A percentile compares a stretch with the other conserved stretches of the same genome.
phyloP scores from a whole-genome alignment of 2,329 filamentous ascomycete species.

The Rhytidhysteron rufulum region DNA sequence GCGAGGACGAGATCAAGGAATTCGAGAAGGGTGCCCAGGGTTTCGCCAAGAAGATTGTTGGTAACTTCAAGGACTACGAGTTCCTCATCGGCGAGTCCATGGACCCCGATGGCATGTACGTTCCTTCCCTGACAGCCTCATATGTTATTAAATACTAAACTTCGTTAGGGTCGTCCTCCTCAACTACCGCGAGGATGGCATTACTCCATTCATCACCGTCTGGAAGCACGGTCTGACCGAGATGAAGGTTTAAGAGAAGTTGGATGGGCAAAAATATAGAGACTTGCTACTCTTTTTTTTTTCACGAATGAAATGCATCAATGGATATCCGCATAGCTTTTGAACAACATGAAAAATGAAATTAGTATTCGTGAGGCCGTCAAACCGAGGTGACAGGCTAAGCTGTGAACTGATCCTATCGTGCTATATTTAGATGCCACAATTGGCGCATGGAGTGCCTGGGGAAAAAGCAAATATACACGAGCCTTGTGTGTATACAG shows the following conservation, averaged over 20 bases:
- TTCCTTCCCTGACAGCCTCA: conserved; percentile 17
- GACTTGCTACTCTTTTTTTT: conserved; percentile 23
- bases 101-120: conserved; percentile 91
- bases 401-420: too few species aligned
- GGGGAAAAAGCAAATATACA: too few species aligned
- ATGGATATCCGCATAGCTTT: conserved; percentile 31
- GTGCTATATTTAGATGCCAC: too few species aligned
- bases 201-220: conserved; percentile 82
- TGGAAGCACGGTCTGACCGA: conserved; percentile 93
- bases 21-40: conserved; percentile 74
- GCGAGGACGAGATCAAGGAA: conserved; percentile 64
- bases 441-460: too few species aligned
- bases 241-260: conserved; percentile 75
- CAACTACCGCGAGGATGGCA: conserved; percentile 96
- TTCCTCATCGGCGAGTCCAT: conserved; percentile 90
- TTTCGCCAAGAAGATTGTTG: conserved; percentile 78
- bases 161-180: conserved; percentile 72
- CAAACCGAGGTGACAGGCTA: too few species aligned
- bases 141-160: conserved; percentile 2
- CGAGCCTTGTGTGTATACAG: too few species aligned
- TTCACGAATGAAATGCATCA: conserved; percentile 37
- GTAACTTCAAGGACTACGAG: conserved; percentile 94
- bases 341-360: conserved; percentile 30
- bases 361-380: not conserved
- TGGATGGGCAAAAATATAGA: conserved; percentile 6